phyloP scores from a whole-genome alignment of 331 rosid genomes.

The Cydonia oblonga region DNA sequence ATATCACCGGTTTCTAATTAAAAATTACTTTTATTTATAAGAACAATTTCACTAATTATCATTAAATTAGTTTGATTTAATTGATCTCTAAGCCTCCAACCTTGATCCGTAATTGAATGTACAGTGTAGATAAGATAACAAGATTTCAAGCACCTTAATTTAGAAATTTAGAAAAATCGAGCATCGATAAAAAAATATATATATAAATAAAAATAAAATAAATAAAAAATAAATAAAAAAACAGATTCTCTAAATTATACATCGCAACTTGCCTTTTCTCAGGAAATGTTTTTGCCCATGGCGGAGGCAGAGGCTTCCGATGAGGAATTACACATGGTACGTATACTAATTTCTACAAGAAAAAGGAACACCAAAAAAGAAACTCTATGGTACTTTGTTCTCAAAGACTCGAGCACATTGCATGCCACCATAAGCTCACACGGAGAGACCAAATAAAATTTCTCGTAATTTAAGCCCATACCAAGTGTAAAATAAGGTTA shows the following conservation, averaged over 20 bases:
- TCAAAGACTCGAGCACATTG: background rate
- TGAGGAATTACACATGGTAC: constrained; percentile 8
- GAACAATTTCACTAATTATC: too few species aligned
- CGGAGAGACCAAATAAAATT: too few species aligned
- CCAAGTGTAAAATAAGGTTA: too few species aligned
- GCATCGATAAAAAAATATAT: background rate
- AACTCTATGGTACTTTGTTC: background rate
- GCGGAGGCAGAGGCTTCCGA: constrained; percentile 73
- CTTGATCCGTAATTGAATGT: background rate
- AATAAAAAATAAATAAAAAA: background rate
- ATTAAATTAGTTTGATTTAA: too few species aligned
- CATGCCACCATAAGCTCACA: too few species aligned
- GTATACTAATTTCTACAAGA: too few species aligned
- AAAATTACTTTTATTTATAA: too few species aligned
- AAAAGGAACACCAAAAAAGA: background rate
- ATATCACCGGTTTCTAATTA: too few species aligned
- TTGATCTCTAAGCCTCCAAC: background rate
- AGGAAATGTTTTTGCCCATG: constrained; percentile 87
- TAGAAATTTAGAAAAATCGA: background rate
- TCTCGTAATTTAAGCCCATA: too few species aligned
- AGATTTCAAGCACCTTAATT: background rate
- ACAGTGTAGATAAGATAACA: background rate
- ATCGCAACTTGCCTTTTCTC: constrained; percentile 57
- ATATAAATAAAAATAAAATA: too few species aligned
- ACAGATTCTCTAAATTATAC: background rate